A percentile compares a stretch with the other conserved stretches of the same genome.
phyloP scores from a whole-genome alignment of 2,329 filamentous ascomycete species.

The Sarocladiaceae sp. region DNA sequence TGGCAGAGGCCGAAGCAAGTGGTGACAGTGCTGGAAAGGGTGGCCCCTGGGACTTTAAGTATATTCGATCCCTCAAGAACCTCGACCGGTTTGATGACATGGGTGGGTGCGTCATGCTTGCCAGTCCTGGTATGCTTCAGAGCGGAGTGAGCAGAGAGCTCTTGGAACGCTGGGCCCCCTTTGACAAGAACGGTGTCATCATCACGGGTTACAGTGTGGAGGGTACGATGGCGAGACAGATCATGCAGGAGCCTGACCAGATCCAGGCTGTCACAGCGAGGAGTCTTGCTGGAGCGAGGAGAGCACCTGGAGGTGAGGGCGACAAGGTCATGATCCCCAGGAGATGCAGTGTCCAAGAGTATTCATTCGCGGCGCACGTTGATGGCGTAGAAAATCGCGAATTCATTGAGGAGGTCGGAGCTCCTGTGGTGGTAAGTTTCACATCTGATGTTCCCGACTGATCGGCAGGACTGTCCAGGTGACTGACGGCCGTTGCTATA shows the following conservation, averaged over 20 bases:
- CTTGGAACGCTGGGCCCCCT: constrained; percentile 92
- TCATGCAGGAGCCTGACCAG: constrained; percentile 90
- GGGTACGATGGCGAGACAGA: constrained; percentile 95
- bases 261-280: constrained; percentile 92
- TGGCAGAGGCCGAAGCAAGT: constrained; percentile 82
- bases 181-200: constrained; percentile 94
- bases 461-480: not conserved
- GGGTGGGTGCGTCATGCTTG: constrained; percentile 93
- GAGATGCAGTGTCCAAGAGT: constrained; percentile 89
- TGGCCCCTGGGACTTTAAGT: constrained; percentile 95
- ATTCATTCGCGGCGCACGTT: constrained; percentile 93
- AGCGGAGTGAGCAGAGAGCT: constrained; percentile 92
- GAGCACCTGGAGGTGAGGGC: constrained; percentile 62
- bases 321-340: constrained; percentile 90
- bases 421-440: constrained; percentile 80
- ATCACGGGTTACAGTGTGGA: constrained; percentile 99
- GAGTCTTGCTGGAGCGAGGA: constrained; percentile 58
- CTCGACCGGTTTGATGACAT: constrained; percentile 95
- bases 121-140: constrained; percentile 96
- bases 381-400: constrained; percentile 94
- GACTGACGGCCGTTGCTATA: constrained; percentile 27
- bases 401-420: constrained; percentile 91
- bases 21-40: constrained; percentile 72
- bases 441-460: too few species aligned
- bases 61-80: constrained; percentile 85